Conservation (phyloP, 495 filamentous ascomycete genomes). For the Xylaria intraflava region DNA sequence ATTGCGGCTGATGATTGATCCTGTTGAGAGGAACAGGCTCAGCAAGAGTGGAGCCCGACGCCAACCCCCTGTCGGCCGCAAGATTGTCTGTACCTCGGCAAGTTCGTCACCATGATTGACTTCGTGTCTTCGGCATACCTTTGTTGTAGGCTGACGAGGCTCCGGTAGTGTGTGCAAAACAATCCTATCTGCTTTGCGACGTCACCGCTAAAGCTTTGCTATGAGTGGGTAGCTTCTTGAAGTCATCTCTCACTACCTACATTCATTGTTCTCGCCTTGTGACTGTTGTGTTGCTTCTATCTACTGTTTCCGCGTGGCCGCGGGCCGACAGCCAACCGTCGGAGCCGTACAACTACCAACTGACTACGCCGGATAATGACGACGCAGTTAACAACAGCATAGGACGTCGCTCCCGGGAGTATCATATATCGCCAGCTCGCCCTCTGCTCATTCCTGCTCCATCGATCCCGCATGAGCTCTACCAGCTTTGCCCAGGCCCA, state of each 20-base stretch:
- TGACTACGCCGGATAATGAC: background rate
- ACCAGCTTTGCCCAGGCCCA: constrained; percentile 81
- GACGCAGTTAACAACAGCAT: background rate
- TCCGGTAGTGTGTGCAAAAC: too few relatives aligned
- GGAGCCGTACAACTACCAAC: background rate
- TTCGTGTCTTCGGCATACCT: too few relatives aligned
- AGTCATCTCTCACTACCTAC: background rate
- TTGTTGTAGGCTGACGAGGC: too few relatives aligned
- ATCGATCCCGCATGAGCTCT: constrained; percentile 52
- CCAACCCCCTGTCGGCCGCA: too few relatives aligned
- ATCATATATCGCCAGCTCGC: constrained; percentile 1
- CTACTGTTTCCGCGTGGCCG: background rate
- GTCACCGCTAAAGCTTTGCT: background rate
- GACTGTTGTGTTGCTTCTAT: too few relatives aligned
- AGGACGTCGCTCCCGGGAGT: background rate
- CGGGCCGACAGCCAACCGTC: background rate
- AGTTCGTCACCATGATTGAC: too few relatives aligned
- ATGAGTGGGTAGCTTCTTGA: background rate
- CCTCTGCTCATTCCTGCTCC: constrained; percentile 12
- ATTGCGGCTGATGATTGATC: too few relatives aligned
- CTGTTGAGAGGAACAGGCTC: too few relatives aligned
- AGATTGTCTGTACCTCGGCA: too few relatives aligned
- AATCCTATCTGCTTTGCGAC: too few relatives aligned
- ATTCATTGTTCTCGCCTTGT: background rate
- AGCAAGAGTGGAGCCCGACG: too few relatives aligned